These are phyloP conservation scores for Podospora pseudopauciseta DNA, from an alignment of 495 filamentous ascomycete species.

Conservation along the genomic window DNA sequence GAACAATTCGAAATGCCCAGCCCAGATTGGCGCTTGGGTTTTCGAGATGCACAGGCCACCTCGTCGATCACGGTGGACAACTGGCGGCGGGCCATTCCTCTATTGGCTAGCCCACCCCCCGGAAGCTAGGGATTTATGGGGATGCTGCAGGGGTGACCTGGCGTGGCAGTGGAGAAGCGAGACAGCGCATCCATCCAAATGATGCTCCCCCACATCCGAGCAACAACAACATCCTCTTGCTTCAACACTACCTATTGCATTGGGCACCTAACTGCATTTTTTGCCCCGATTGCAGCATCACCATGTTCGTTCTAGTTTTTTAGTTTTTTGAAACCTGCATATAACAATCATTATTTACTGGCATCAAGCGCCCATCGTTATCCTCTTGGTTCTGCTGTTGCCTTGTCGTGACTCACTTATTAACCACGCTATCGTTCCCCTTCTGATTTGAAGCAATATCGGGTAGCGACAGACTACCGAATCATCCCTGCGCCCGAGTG, in stretches of 20 bases:
- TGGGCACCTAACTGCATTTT: neutral
- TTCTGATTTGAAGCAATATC: neutral
- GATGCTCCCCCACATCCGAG: neutral
- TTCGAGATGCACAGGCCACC: neutral
- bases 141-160: neutral
- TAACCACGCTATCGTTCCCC: conserved; percentile 10
- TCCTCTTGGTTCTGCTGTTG: conserved; percentile 9
- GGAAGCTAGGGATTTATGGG: neutral
- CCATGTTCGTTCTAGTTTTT: neutral
- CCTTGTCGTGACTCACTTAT: conserved; percentile 20
- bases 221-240: neutral
- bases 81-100: neutral
- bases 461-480: conserved; percentile 3
- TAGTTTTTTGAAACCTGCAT: neutral
- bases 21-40: neutral
- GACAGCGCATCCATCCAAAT: neutral
- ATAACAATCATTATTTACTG: neutral
- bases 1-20: neutral
- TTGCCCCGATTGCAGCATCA: neutral
- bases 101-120: neutral
- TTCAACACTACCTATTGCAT: conserved; percentile 3
- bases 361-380: neutral
- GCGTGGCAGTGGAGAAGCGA: neutral
- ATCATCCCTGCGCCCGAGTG: neutral
- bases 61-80: neutral